Conservation (phyloP, 495 filamentous ascomycete genomes). For the Podospora anserina region DNA sequence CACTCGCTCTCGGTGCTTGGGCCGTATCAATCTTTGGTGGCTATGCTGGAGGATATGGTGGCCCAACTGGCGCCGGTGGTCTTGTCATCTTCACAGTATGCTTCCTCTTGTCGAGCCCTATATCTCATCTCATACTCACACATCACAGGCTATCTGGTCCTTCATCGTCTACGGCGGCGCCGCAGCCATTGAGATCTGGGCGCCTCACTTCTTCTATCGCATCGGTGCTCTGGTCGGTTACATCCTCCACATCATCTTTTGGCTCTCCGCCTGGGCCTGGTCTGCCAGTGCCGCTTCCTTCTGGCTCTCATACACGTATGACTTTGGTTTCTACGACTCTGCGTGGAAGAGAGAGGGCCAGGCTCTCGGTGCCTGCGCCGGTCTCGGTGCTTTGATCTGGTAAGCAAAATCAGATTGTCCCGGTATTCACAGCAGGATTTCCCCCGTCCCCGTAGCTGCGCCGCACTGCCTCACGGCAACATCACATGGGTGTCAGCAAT, state of each 20-base stretch:
- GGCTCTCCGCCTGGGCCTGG: slow-evolving; percentile 43
- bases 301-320: slow-evolving; percentile 17
- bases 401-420: slow-evolving; percentile 9
- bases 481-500: neutral
- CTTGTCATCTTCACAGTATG: slow-evolving; percentile 41
- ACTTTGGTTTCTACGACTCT: neutral
- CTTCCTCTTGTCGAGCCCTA: neutral
- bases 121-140: neutral
- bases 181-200: slow-evolving; percentile 28
- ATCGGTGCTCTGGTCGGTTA: slow-evolving; percentile 31
- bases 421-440: neutral
- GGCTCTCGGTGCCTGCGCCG: slow-evolving; percentile 38
- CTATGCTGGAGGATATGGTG: slow-evolving; percentile 9
- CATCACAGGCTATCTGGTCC: slow-evolving; percentile 31
- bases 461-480: neutral
- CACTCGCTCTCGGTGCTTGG: slow-evolving; percentile 36
- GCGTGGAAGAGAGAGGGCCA: neutral
- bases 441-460: neutral
- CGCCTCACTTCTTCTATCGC: slow-evolving; percentile 37
- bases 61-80: slow-evolving; percentile 23
- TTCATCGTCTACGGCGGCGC: slow-evolving; percentile 37
- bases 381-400: slow-evolving; percentile 40
- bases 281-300: slow-evolving; percentile 33
- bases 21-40: slow-evolving; percentile 27
- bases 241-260: slow-evolving; percentile 38